A percentile compares a stretch with the other conserved stretches of the same genome.
phyloP scores from a whole-genome alignment of 495 filamentous ascomycete species.

The Penicillium turbatum region DNA sequence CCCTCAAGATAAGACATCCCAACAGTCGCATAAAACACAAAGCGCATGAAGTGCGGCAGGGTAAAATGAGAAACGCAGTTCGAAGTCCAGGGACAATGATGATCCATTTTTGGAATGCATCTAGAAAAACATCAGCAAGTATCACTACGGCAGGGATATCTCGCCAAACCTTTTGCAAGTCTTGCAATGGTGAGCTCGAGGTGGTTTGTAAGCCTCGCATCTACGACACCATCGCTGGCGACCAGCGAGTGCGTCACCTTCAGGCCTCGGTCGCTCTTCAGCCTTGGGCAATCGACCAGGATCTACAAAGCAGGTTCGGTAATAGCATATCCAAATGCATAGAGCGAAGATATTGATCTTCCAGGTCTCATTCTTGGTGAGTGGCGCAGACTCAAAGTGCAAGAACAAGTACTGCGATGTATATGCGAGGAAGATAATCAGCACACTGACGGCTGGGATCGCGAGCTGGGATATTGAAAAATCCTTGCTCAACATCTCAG shows the following conservation, averaged over 20 bases:
- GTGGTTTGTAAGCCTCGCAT: slow-evolving; percentile 78
- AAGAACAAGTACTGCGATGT: slow-evolving; percentile 77
- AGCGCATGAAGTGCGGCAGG: slow-evolving; percentile 85
- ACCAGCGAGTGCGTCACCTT: slow-evolving; percentile 22
- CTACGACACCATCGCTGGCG: slow-evolving; percentile 76
- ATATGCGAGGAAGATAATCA: slow-evolving; percentile 80
- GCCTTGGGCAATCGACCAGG: slow-evolving; percentile 55
- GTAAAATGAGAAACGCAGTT: slow-evolving; percentile 92
- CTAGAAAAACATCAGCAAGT: slow-evolving; percentile 32
- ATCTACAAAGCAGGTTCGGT: slow-evolving; percentile 68
- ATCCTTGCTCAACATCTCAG: slow-evolving; percentile 21
- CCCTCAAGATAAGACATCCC: slow-evolving; percentile 62
- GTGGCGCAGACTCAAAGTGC: slow-evolving; percentile 64
- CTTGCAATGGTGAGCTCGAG: slow-evolving; percentile 88
- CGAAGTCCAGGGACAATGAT: slow-evolving; percentile 94
- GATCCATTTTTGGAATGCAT: slow-evolving; percentile 97
- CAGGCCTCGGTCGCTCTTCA: slow-evolving; percentile 20
- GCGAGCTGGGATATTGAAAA: slow-evolving; percentile 46
- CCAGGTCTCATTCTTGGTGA: slow-evolving; percentile 55
- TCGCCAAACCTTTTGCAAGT: slow-evolving; percentile 62
- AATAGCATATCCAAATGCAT: slow-evolving; percentile 78
- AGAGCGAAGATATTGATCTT: slow-evolving; percentile 70
- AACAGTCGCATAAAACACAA: slow-evolving; percentile 71
- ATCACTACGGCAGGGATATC: not conserved
- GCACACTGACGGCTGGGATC: slow-evolving; percentile 57